Percentiles rank a stretch among this genome's conserved stretches.
Conservation (phyloP, 345 rosid species). For the Brassica nigra region DNA sequence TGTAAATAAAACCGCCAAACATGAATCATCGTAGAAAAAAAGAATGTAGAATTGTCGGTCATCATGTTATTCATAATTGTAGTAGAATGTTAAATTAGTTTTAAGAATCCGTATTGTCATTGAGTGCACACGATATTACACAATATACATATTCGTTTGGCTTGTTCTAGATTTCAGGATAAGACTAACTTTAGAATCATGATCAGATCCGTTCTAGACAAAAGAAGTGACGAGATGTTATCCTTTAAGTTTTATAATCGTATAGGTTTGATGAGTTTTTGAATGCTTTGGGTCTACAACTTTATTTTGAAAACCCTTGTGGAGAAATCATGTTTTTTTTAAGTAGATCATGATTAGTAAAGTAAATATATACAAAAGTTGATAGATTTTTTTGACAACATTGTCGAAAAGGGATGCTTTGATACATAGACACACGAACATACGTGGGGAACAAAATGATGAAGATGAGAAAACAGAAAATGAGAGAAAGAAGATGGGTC, state of each 20-base stretch:
- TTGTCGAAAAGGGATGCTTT: slow-evolving; percentile 24
- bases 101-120: background rate
- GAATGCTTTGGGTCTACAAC: background rate
- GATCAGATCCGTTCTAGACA: background rate
- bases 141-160: background rate
- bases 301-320: background rate
- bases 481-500: slow-evolving; percentile 38
- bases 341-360: background rate
- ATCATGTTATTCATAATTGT: background rate
- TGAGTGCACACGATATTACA: background rate
- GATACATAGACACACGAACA: slow-evolving; percentile 30
- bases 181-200: background rate
- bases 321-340: background rate
- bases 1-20: background rate
- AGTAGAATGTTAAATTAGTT: background rate
- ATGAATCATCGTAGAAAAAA: background rate
- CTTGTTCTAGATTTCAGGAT: background rate
- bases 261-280: background rate
- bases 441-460: slow-evolving; percentile 40
- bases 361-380: background rate
- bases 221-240: background rate
- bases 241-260: background rate
- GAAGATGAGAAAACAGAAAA: slow-evolving; percentile 26
- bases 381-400: slow-evolving; percentile 6
- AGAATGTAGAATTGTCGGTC: background rate